These are phyloP conservation scores for Stemphylium vesicarium DNA, from an alignment of 2,329 filamentous ascomycete genomes.

Conservation along the genomic window DNA sequence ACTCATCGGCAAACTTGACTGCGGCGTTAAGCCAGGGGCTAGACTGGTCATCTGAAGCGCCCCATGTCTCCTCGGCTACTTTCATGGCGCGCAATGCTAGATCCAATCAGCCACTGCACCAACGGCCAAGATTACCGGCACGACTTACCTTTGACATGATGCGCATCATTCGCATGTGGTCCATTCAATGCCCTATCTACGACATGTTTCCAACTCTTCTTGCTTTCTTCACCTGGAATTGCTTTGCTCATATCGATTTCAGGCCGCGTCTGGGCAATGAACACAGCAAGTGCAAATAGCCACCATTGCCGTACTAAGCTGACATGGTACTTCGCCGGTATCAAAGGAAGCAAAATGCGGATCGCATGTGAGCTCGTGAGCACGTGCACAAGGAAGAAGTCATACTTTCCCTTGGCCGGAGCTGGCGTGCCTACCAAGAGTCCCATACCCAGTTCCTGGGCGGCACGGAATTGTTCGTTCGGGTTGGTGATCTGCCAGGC, in stretches of 20 bases:
- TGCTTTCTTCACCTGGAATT: constrained; percentile 66
- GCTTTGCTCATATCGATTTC: constrained; percentile 67
- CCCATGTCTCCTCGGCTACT: constrained; percentile 77
- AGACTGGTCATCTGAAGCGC: constrained; percentile 61
- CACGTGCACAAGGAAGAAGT: constrained; percentile 83
- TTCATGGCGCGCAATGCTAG: constrained; percentile 73
- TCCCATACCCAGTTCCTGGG: constrained; percentile 64
- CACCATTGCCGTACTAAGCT: constrained; percentile 85
- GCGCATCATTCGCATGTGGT: constrained; percentile 72
- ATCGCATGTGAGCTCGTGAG: constrained; percentile 83
- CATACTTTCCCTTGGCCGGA: constrained; percentile 62
- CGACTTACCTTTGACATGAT: constrained; percentile 78
- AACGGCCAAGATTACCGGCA: neutral
- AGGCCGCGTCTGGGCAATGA: constrained; percentile 77
- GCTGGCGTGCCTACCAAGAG: constrained; percentile 62
- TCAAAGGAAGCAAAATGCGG: constrained; percentile 78
- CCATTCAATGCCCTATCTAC: constrained; percentile 73
- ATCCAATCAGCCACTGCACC: constrained; percentile 13
- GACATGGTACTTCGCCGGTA: constrained; percentile 76
- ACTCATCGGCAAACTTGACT: constrained; percentile 75
- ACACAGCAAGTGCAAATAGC: constrained; percentile 79
- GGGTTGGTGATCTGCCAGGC: constrained; percentile 75
- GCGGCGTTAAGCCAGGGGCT: constrained; percentile 71
- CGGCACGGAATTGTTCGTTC: constrained; percentile 75
- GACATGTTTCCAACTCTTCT: constrained; percentile 78